These are phyloP conservation scores for Geranium rotundifolium DNA, from an alignment of 345 rosid genomes.

Conservation along the genomic window DNA sequence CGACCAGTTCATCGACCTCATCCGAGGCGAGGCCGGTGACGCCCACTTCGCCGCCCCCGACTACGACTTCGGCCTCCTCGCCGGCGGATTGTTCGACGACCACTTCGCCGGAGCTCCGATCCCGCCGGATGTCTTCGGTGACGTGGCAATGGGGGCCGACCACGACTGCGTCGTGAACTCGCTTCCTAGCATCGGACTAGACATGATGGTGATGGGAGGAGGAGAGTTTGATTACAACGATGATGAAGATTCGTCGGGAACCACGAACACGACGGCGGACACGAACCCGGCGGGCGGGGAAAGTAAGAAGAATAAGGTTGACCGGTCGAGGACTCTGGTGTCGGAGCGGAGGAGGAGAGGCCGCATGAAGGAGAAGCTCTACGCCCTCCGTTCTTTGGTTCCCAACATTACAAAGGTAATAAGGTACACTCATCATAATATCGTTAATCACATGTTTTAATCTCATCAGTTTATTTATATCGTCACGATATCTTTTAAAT, in stretches of 20 bases:
- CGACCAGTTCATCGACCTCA: slow-evolving; percentile 42
- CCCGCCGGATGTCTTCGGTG: slow-evolving; percentile 19
- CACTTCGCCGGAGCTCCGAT: slow-evolving; percentile 5
- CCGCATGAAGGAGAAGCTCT: slow-evolving; percentile 84
- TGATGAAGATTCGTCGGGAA: slow-evolving; percentile 44
- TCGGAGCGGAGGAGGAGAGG: slow-evolving; percentile 66
- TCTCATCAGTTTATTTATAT: too few relatives aligned
- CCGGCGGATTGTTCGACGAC: slow-evolving; percentile 18
- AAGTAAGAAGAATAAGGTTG: slow-evolving; percentile 31
- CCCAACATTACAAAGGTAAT: slow-evolving; percentile 94
- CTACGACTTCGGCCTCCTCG: slow-evolving; percentile 20
- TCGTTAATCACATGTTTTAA: too few relatives aligned
- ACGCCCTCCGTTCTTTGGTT: slow-evolving; percentile 70
- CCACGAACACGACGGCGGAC: slow-evolving; percentile 27
- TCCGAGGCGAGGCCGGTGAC: slow-evolving; percentile 37
- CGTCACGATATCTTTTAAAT: too few relatives aligned
- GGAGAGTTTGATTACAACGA: slow-evolving; percentile 20
- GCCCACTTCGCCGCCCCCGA: slow-evolving; percentile 11
- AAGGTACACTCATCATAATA: too few relatives aligned
- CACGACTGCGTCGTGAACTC: slow-evolving; percentile 19
- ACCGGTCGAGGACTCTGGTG: slow-evolving; percentile 60
- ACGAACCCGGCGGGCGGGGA: slow-evolving; percentile 10
- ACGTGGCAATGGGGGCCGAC: slow-evolving; percentile 17
- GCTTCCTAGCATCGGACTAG: slow-evolving; percentile 28
- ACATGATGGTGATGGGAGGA: slow-evolving; percentile 14